phyloP scores from a whole-genome alignment of 1,284 basidiomycete genomes.

The Phlebopus sp. region DNA sequence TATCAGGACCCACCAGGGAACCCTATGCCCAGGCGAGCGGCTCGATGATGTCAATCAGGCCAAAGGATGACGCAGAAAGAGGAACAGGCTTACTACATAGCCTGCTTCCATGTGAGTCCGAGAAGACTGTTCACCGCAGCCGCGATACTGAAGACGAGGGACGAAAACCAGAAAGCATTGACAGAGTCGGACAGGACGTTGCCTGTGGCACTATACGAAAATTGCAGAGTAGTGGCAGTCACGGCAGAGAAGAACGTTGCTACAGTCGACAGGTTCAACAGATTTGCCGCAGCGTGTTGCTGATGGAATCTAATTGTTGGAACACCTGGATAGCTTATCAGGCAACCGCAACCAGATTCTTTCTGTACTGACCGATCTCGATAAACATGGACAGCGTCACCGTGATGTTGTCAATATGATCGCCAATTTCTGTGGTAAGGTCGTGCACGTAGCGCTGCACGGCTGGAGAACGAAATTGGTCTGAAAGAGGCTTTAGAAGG shows the following conservation, averaged over 20 bases:
- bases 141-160: conserved; percentile 59
- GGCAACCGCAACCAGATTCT: conserved; percentile 13
- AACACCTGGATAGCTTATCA: conserved; percentile 43
- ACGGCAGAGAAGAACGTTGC: conserved; percentile 64
- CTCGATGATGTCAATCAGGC: conserved; percentile 35
- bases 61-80: conserved; percentile 10
- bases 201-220: conserved; percentile 37
- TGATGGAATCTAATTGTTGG: conserved; percentile 62
- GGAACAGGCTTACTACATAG: conserved; percentile 49
- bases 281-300: conserved; percentile 48
- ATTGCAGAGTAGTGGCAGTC: conserved; percentile 55
- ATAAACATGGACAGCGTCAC: conserved; percentile 50
- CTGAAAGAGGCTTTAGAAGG: conserved; percentile 26
- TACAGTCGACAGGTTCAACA: conserved; percentile 55
- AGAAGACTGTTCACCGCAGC: conserved; percentile 59
- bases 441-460: conserved; percentile 57
- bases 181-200: conserved; percentile 39
- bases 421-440: conserved; percentile 49
- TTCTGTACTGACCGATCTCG: conserved; percentile 46
- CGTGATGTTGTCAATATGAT: conserved; percentile 54
- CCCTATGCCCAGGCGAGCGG: conserved; percentile 54
- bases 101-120: conserved; percentile 58
- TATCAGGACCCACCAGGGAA: conserved; percentile 52
- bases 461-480: conserved; percentile 50
- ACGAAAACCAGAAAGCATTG: conserved; percentile 61